These are phyloP conservation scores for Dictyostelium purpureum DNA, from an alignment of 78 protist genomes.

Conservation along the genomic window DNA sequence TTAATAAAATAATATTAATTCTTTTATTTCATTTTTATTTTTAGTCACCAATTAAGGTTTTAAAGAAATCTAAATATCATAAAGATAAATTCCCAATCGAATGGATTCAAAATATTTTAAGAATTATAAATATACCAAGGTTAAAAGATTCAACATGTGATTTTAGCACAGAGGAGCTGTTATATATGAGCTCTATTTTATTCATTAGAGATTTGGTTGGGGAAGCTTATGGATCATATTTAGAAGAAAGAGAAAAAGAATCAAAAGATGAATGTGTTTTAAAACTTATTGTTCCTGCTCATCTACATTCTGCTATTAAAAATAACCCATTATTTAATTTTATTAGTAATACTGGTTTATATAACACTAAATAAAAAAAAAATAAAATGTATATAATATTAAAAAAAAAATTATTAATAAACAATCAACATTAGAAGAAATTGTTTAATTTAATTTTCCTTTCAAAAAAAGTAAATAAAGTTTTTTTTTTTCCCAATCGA, in stretches of 20 bases:
- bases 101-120: not conserved
- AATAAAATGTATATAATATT: too few species aligned
- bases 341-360: constrained; percentile 33
- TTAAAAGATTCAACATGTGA: not conserved
- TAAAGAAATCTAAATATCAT: not conserved
- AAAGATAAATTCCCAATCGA: constrained; percentile 8
- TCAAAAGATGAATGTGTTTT: constrained; percentile 40
- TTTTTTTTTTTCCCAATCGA: too few species aligned
- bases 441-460: too few species aligned
- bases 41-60: not conserved
- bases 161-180: constrained; percentile 14
- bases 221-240: constrained; percentile 8
- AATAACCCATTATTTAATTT: constrained; percentile 36
- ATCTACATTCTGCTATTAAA: constrained; percentile 57
- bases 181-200: constrained; percentile 11
- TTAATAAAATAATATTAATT: not conserved
- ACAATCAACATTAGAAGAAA: too few species aligned
- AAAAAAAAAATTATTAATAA: too few species aligned
- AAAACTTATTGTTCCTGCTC: constrained; percentile 48
- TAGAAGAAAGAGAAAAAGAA: constrained; percentile 40
- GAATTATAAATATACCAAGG: constrained; percentile 24
- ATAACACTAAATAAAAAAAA: constrained; percentile 4
- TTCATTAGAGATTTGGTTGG: constrained; percentile 29
- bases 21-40: too few species aligned
- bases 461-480: too few species aligned